These are phyloP conservation scores for Maudiozyma pseudohumilis DNA, from an alignment of 805 yeast species.

Conservation along the genomic window DNA sequence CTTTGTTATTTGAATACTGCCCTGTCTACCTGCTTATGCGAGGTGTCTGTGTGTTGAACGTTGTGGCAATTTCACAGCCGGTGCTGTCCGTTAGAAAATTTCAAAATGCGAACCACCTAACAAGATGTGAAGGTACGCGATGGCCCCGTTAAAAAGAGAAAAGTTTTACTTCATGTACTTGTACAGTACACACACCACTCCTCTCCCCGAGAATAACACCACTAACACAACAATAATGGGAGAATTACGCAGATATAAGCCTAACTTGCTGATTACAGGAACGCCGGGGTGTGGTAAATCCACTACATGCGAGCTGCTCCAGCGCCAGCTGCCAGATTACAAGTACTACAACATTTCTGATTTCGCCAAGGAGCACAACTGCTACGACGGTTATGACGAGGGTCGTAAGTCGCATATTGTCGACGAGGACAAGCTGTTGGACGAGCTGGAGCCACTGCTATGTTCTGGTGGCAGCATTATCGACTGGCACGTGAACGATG, in stretches of 20 bases:
- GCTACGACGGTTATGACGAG: constrained; percentile 79
- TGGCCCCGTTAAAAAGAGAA: too few relatives aligned
- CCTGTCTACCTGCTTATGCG: too few relatives aligned
- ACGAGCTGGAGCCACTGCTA: constrained; percentile 65
- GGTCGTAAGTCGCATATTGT: constrained; percentile 78
- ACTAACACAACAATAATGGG: constrained; percentile 2
- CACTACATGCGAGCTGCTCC: constrained; percentile 24
- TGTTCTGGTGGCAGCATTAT: constrained; percentile 80
- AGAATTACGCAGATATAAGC: constrained; percentile 23
- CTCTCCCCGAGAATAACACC: too few relatives aligned
- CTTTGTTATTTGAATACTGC: too few relatives aligned
- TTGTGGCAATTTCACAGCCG: too few relatives aligned
- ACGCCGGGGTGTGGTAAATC: constrained; percentile 59
- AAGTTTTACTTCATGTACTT: too few relatives aligned
- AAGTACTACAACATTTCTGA: constrained; percentile 61
- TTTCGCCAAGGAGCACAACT: constrained; percentile 65
- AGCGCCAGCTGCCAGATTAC: constrained; percentile 30
- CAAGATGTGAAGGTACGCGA: too few relatives aligned
- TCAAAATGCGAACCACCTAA: too few relatives aligned
- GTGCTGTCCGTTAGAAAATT: too few relatives aligned
- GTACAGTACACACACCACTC: too few relatives aligned
- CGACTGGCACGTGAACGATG: constrained; percentile 97
- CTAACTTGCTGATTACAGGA: constrained; percentile 87
- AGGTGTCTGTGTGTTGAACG: too few relatives aligned
- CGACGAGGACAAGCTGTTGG: constrained; percentile 83